Evolutionary conservation across 1,139 yeast genomes (phyloP), one percentile per base, ranked within the genome.

Genomic region (Komagataea norvegica): DNA sequence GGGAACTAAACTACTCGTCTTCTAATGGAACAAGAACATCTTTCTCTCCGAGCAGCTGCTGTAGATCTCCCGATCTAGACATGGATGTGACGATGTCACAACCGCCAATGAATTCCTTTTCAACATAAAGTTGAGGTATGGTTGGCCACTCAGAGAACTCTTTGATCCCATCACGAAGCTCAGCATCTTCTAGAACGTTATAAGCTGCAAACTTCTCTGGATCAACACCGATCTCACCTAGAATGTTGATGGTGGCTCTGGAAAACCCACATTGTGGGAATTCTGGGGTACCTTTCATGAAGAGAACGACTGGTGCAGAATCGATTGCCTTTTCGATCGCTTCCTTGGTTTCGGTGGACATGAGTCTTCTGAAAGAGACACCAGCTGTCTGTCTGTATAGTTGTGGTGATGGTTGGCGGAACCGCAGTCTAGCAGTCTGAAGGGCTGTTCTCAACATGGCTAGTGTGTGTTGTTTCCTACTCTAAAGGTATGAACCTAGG

Each of bases 261-360:
- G 96, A 88, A 57, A 93, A 93, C 2, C 99, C 98, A 69, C 99
- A 93, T 55, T 88, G 95, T 22, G 99, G 99, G 42, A 85, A 87
- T 56, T 89, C 96, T 2, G 99, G 99, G 1, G 98, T 93, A 9
- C 95, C 95, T 59, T 86, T 86, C 95, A 86, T 86, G 67, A 89
- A 89, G 24, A 93, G 70, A 9, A 93, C 98, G 11, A 91, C 97
- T 14, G 95, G 95, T 1, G 96, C 93, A 13, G 95, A 79, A 5
- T 65, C 68, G 21, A 91, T 82, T 1, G 97, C 97, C 40, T 74
- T 72, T 52, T 83, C 88, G 43, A 91, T 87, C 33, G 97, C 96
- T 25, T 72, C 67, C 51, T 73, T 77, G 48, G 91, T 84, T 51
- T 87, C 96, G 5, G 80, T 75, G 22, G 94, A 82, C 45, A 91